These are phyloP conservation scores for Rhizopogon salebrosus DNA, from an alignment of 768 basidiomycete species.

Conservation along the genomic window DNA sequence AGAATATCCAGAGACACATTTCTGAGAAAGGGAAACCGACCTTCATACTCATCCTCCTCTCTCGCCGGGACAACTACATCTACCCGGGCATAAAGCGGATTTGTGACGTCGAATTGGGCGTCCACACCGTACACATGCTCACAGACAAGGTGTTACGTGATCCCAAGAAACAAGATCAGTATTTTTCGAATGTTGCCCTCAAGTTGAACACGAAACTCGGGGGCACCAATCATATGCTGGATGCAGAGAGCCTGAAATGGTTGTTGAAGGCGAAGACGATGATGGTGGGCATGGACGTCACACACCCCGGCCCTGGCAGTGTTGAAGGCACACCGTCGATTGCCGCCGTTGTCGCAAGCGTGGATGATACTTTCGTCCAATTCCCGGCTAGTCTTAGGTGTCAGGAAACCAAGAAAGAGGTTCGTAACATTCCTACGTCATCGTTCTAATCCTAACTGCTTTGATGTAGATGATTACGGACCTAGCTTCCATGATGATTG, in stretches of 20 bases:
- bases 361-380: conserved; percentile 65
- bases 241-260: conserved; percentile 54
- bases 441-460: background rate
- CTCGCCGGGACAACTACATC: conserved; percentile 63
- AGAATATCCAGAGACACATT: conserved; percentile 31
- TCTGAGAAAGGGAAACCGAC: conserved; percentile 36
- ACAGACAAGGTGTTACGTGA: conserved; percentile 54
- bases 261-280: conserved; percentile 65
- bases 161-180: conserved; percentile 63
- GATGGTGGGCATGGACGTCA: conserved; percentile 83
- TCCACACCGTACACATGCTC: conserved; percentile 74
- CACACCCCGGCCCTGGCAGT: conserved; percentile 69
- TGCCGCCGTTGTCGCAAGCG: conserved; percentile 76
- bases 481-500: conserved; percentile 61
- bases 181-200: conserved; percentile 76
- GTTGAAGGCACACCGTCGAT: conserved; percentile 73
- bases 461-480: conserved; percentile 62
- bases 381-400: conserved; percentile 72
- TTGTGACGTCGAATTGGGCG: conserved; percentile 66
- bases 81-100: conserved; percentile 81
- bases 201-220: conserved; percentile 84
- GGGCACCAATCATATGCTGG: conserved; percentile 75
- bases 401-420: conserved; percentile 40
- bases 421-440: background rate
- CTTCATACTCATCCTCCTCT: conserved; percentile 69